phyloP scores from a whole-genome alignment of 2,329 filamentous ascomycete species.

The Boeremia lycopersici region DNA sequence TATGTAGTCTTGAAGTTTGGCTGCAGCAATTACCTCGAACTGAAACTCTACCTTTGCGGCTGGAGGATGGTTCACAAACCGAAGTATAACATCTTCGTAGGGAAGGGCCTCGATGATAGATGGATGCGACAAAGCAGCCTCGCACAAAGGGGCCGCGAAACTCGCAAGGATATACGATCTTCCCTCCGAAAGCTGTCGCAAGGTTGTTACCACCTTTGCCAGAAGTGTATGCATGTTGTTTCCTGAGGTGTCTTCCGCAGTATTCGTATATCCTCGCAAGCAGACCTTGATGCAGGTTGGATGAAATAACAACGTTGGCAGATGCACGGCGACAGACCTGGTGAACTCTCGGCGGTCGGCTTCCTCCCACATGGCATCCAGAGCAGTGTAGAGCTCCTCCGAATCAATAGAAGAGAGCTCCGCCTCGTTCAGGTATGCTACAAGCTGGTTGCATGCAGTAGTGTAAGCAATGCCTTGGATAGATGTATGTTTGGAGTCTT shows the following conservation, averaged over 20 bases:
- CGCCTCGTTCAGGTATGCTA: constrained; percentile 25
- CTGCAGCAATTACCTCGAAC: constrained; percentile 51
- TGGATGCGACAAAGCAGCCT: constrained; percentile 36
- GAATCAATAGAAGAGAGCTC: constrained; percentile 8
- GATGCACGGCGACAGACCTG: constrained; percentile 45
- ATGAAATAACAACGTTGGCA: constrained; percentile 49
- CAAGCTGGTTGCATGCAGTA: constrained; percentile 34
- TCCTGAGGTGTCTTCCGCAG: background rate
- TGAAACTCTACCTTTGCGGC: constrained; percentile 51
- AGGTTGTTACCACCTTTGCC: constrained; percentile 27
- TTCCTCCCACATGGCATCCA: constrained; percentile 54
- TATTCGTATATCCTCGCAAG: constrained; percentile 4
- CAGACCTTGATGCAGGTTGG: constrained; percentile 32
- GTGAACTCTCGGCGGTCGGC: constrained; percentile 56
- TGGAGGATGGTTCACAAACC: constrained; percentile 50
- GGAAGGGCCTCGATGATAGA: constrained; percentile 40
- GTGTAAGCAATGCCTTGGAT: constrained; percentile 41
- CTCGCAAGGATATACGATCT: constrained; percentile 44
- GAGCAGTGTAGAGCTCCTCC: constrained; percentile 25
- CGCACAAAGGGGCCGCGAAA: constrained; percentile 39
- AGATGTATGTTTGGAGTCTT: constrained; percentile 32
- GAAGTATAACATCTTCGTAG: constrained; percentile 49
- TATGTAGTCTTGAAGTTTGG: constrained; percentile 37
- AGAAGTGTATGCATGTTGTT: constrained; percentile 27
- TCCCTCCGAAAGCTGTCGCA: constrained; percentile 40